phyloP scores from a whole-genome alignment of 2,329 filamentous ascomycete species.

The Grosmannia penicillata region DNA sequence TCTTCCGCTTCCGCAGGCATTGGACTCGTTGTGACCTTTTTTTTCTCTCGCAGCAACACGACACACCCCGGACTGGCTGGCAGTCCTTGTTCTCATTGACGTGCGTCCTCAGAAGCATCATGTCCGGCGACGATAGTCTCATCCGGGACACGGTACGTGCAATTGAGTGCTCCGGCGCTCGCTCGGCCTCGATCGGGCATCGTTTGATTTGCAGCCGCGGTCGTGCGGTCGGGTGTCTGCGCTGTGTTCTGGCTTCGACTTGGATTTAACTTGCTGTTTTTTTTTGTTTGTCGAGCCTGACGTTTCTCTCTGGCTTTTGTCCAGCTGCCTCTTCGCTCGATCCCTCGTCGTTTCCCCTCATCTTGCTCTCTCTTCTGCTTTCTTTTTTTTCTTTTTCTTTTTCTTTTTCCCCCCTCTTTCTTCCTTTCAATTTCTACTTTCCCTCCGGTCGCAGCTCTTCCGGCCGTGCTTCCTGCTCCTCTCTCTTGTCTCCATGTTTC shows the following conservation, averaged over 20 bases:
- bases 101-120: not conserved
- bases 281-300: no score
- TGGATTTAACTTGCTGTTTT: no score
- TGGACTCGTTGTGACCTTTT: not conserved
- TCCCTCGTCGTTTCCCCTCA: not conserved
- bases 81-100: no score
- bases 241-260: no score
- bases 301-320: no score
- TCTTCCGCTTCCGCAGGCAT: no score
- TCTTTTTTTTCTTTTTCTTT: not conserved
- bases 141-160: not conserved
- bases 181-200: no score
- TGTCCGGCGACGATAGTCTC: not conserved
- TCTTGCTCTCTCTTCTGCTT: not conserved
- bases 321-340: no score
- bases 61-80: no score
- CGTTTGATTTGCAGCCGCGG: no score
- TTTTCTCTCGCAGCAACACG: not conserved
- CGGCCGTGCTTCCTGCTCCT: not conserved
- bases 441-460: not conserved
- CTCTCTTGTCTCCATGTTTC: not conserved
- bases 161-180: no score
- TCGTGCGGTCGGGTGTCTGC: no score
- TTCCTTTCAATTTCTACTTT: not conserved
- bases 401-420: not conserved